Conservation (phyloP, 2,329 filamentous ascomycete genomes). For the Bipolaris sorokiniana region DNA sequence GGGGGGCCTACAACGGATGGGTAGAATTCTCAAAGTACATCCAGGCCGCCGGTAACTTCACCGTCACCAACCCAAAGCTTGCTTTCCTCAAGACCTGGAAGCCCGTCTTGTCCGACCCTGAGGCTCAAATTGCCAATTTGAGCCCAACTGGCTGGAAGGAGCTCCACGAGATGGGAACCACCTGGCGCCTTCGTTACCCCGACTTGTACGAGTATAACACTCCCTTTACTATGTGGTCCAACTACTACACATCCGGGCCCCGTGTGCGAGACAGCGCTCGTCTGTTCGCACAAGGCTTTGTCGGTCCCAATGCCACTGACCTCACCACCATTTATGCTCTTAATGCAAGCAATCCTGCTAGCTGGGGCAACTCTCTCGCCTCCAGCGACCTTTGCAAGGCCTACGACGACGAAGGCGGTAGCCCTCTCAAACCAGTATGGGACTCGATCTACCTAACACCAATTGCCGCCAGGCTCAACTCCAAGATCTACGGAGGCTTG, state of each 20-base stretch:
- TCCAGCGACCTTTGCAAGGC: slow-evolving; percentile 68
- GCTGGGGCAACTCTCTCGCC: slow-evolving; percentile 67
- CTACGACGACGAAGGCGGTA: slow-evolving; percentile 62
- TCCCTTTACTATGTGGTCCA: slow-evolving; percentile 67
- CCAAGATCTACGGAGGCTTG: slow-evolving; percentile 61
- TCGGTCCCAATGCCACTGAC: slow-evolving; percentile 62
- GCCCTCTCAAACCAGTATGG: slow-evolving; percentile 57
- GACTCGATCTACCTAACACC: slow-evolving; percentile 60
- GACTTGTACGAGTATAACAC: slow-evolving; percentile 57
- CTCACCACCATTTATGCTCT: slow-evolving; percentile 65
- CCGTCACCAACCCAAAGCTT: slow-evolving; percentile 57
- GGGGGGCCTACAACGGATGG: slow-evolving; percentile 66
- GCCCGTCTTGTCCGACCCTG: slow-evolving; percentile 62
- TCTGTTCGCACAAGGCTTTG: slow-evolving; percentile 66
- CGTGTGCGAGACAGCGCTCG: slow-evolving; percentile 67
- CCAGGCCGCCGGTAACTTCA: slow-evolving; percentile 56
- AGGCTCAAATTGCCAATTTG: slow-evolving; percentile 63
- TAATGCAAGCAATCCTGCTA: slow-evolving; percentile 60
- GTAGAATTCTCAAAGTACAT: slow-evolving; percentile 54
- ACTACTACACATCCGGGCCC: slow-evolving; percentile 62
- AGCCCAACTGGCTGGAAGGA: slow-evolving; percentile 70
- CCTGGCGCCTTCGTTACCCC: slow-evolving; percentile 53
- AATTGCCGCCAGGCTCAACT: slow-evolving; percentile 61
- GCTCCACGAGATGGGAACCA: slow-evolving; percentile 62
- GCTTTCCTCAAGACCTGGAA: slow-evolving; percentile 66